Conservation (phyloP, 805 yeast genomes). For the Yarrowia porcina region DNA sequence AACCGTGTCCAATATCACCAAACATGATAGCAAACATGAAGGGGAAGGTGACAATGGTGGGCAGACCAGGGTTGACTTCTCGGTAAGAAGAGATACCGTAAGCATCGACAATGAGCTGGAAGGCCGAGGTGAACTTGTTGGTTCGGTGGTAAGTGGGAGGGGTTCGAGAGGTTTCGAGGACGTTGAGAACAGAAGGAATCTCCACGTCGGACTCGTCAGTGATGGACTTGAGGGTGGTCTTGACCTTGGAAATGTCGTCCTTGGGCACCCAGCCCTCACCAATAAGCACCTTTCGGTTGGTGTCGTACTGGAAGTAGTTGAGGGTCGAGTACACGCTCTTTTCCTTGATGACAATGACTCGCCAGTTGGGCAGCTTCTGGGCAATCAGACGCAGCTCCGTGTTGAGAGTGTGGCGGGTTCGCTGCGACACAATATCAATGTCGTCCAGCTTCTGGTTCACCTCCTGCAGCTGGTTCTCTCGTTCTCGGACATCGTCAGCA, state of each 20-base stretch:
- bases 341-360: conserved; percentile 66
- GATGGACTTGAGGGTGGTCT: conserved; percentile 60
- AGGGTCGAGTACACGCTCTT: conserved; percentile 75
- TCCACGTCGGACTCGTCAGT: conserved; percentile 50
- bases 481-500: conserved; percentile 45
- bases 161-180: conserved; percentile 69
- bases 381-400: conserved; percentile 79
- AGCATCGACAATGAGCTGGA: conserved; percentile 91
- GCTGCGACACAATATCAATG: conserved; percentile 56
- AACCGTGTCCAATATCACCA: conserved; percentile 97
- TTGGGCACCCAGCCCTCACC: conserved; percentile 98
- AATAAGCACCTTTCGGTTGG: conserved; percentile 75
- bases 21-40: conserved; percentile 99
- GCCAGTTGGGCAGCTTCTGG: conserved; percentile 72
- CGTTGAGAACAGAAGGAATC: conserved; percentile 48
- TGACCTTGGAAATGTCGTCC: conserved; percentile 65
- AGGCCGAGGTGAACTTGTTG: conserved; percentile 91
- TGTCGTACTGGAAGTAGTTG: conserved; percentile 77
- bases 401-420: conserved; percentile 64
- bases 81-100: conserved; percentile 91
- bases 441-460: conserved; percentile 52
- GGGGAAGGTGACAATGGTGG: conserved; percentile 93
- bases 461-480: conserved; percentile 39
- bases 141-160: conserved; percentile 96
- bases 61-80: conserved; percentile 94